phyloP scores from a whole-genome alignment of 345 rosid genomes.

The Anacardium occidentale region DNA sequence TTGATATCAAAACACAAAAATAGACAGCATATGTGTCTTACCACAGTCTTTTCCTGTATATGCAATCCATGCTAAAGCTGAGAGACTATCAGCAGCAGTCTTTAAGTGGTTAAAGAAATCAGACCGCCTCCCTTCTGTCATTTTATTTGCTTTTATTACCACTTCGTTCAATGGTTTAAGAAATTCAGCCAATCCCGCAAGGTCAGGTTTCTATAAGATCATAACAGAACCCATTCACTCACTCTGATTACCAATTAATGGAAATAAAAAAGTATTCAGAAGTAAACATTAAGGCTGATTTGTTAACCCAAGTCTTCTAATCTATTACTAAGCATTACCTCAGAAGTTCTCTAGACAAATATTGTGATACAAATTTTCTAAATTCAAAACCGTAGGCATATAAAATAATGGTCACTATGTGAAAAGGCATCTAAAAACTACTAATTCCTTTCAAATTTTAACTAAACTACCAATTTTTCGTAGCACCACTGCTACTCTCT shows the following conservation, averaged over 20 bases:
- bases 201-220: conserved; percentile 70
- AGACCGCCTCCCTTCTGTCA: conserved; percentile 81
- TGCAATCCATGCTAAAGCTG: conserved; percentile 96
- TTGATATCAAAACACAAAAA: not conserved
- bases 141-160: conserved; percentile 63
- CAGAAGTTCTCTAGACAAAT: conserved; percentile 2
- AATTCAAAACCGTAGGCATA: not conserved
- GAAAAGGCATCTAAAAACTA: not conserved
- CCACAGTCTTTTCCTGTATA: conserved; percentile 92
- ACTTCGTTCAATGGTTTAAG: conserved; percentile 83
- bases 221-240: conserved; percentile 15
- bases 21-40: conserved; percentile 26
- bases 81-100: conserved; percentile 70
- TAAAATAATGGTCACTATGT: not conserved
- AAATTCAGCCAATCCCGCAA: conserved; percentile 69
- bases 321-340: not conserved
- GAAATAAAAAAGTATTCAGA: not conserved
- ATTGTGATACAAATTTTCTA: not conserved
- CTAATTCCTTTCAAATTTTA: not conserved
- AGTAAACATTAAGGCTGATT: not conserved
- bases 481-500: not conserved
- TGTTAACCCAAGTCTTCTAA: not conserved
- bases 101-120: conserved; percentile 91
- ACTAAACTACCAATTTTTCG: not conserved
- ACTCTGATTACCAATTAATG: not conserved